Evolutionary conservation across 768 basidiomycete species (phyloP).

Genomic region (Glaciozyma martinii): DNA sequence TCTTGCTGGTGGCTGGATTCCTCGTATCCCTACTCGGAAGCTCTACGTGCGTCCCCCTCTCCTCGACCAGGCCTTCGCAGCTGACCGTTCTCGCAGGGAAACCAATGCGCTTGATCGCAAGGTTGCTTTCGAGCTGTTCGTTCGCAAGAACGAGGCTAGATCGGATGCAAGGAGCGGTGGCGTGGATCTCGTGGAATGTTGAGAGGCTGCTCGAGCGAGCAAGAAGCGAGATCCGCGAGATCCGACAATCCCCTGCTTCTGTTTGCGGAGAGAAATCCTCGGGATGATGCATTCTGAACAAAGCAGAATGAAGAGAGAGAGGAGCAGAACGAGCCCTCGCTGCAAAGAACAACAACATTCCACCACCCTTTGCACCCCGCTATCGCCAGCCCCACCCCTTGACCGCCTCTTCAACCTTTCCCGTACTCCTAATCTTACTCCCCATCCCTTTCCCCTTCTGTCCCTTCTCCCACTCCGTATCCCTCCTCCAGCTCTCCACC

Average conservation of each 20-base stretch:
- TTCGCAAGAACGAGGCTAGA: not conserved
- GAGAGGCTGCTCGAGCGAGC: too few species aligned
- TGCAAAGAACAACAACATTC: not conserved
- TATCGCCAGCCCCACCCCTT: conserved; percentile 16
- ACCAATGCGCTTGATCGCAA: not conserved
- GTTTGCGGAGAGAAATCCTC: too few species aligned
- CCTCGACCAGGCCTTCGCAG: not conserved
- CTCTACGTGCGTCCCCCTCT: conserved; percentile 40
- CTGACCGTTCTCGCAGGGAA: not conserved
- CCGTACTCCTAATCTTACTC: conserved; percentile 14
- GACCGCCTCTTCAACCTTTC: conserved; percentile 2
- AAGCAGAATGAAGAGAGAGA: too few species aligned
- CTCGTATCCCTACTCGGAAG: conserved; percentile 48
- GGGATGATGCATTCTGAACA: too few species aligned
- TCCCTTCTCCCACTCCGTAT: conserved; percentile 15
- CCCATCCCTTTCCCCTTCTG: conserved; percentile 9
- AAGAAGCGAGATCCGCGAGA: too few species aligned
- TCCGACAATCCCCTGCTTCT: too few species aligned
- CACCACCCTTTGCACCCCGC: not conserved
- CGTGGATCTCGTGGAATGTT: not conserved
- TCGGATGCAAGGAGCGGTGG: not conserved
- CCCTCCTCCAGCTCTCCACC: conserved; percentile 7
- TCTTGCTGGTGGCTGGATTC: conserved; percentile 87
- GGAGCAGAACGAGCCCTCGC: not conserved
- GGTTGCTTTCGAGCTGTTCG: not conserved